Percentiles rank a stretch among this genome's conserved stretches.
Conservation (phyloP, 2,329 filamentous ascomycete species). For the Rugonectria rugulosa region DNA sequence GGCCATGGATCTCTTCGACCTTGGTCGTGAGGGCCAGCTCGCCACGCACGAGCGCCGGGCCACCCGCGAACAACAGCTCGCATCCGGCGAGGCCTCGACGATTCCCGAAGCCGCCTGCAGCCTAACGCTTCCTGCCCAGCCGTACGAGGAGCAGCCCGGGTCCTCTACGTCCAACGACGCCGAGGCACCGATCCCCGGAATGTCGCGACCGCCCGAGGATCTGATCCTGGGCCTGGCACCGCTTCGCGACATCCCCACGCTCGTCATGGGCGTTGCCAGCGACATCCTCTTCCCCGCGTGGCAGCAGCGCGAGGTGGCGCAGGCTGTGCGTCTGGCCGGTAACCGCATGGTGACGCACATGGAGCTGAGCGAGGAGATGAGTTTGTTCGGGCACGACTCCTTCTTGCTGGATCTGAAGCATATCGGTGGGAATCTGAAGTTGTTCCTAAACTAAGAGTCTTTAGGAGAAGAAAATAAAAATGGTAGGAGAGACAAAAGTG, state of each 20-base stretch:
- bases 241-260: conserved; percentile 77
- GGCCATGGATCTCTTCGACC: conserved; percentile 97
- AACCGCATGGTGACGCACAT: conserved; percentile 86
- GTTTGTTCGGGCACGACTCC: conserved; percentile 94
- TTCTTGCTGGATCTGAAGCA: conserved; percentile 93
- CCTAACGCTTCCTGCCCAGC: conserved; percentile 80
- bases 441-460: conserved; percentile 81
- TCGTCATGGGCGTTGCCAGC: conserved; percentile 93
- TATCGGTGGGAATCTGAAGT: conserved; percentile 82
- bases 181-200: conserved; percentile 36
- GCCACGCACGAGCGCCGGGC: conserved; percentile 68
- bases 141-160: conserved; percentile 83
- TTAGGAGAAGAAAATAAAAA: neutral
- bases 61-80: conserved; percentile 65
- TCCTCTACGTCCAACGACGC: conserved; percentile 46
- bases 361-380: conserved; percentile 93
- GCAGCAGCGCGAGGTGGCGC: conserved; percentile 95
- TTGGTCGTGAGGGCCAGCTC: conserved; percentile 75
- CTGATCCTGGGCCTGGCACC: conserved; percentile 77
- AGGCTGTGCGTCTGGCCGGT: conserved; percentile 78
- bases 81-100: conserved; percentile 60
- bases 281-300: conserved; percentile 97
- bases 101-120: conserved; percentile 63
- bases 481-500: neutral
- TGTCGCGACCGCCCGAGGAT: conserved; percentile 74